Evolutionary conservation across 306 rosid species (phyloP), one percentile per base, ranked within the genome.

Genomic region (Vicia villosa): DNA sequence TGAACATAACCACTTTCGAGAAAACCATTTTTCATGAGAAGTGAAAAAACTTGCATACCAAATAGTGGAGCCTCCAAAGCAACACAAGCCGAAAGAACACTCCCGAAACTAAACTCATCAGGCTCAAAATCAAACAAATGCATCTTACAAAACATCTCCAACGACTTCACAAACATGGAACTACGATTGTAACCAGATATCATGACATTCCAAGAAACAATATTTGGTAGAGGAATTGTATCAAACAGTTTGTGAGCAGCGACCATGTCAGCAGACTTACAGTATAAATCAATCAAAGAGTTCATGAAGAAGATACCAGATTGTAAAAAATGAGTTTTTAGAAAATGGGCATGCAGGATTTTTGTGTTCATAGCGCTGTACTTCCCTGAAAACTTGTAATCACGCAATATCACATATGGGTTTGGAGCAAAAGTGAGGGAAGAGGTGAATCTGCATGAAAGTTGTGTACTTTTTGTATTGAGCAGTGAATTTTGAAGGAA

Each of bases 161-260:
- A 69, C 8, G 95, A 84, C 58, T 78, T 67, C 74, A n/a, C 61
- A 78, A 69, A 83, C 61, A 76, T 57, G 0, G 69, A 69, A 10
- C 65, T 84, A 26, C 69, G 66, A 16, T 79, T 79, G 24, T 50
- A 89, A 50, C 96, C 93, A 8, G 93, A 87, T 70, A 91, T 78
- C 87, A 89, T 64, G 65, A 81, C 73, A 72, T 89, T 91, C 94
- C 96, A 91, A 26, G 96, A 89, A 70, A 82, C 74, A n/a, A 71
- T 60, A 74, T 82, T 84, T 69, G 83, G 82, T 8, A 62, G 54
- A 34, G 74, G 3, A 47, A 57, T 72, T 71, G 40, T 57, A 47
- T 78, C 82, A 45, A 72, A 78, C 77, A 78, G 64, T 64, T 66
- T 16, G 69, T 28, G 37, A 30, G 81, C 77, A 57, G 19, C 5